Conservation (phyloP, 257 asterid genomes). For the Penstemon eatonii region DNA sequence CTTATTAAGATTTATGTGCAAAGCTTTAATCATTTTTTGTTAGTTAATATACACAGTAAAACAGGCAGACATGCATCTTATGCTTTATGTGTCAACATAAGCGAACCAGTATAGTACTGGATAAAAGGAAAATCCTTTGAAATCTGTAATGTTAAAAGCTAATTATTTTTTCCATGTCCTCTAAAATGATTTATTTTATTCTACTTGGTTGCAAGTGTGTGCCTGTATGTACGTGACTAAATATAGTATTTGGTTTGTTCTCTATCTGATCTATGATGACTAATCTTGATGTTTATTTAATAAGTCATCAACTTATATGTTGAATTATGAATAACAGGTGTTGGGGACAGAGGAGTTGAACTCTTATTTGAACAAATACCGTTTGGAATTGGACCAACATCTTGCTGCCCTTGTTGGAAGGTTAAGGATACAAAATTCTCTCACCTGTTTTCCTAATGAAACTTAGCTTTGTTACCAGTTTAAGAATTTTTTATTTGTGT, state of each 20-base stretch:
- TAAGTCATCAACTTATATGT: no score
- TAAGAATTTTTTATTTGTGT: constrained; percentile 22
- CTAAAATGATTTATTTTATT: no score
- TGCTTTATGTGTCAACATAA: no score
- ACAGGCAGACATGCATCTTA: not conserved
- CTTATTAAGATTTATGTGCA: not conserved
- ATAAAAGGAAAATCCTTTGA: no score
- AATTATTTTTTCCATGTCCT: no score
- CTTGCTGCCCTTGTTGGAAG: constrained; percentile 82
- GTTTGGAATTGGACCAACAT: constrained; percentile 64
- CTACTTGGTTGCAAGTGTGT: not conserved
- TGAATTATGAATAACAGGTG: constrained; percentile 45
- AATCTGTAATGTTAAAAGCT: no score
- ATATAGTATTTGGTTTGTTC: not conserved
- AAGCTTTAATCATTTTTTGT: no score
- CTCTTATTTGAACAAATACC: constrained; percentile 69
- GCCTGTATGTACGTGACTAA: not conserved
- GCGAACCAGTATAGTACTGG: no score
- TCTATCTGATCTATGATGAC: not conserved
- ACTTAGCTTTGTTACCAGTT: constrained; percentile 13
- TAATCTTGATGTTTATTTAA: no score
- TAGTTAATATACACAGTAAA: not conserved
- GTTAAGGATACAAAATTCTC: constrained; percentile 27
- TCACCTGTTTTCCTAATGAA: not conserved
- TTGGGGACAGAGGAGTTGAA: constrained; percentile 78